Evolutionary conservation across 768 basidiomycete species (phyloP).

Genomic region (Clavaria fumosa): DNA sequence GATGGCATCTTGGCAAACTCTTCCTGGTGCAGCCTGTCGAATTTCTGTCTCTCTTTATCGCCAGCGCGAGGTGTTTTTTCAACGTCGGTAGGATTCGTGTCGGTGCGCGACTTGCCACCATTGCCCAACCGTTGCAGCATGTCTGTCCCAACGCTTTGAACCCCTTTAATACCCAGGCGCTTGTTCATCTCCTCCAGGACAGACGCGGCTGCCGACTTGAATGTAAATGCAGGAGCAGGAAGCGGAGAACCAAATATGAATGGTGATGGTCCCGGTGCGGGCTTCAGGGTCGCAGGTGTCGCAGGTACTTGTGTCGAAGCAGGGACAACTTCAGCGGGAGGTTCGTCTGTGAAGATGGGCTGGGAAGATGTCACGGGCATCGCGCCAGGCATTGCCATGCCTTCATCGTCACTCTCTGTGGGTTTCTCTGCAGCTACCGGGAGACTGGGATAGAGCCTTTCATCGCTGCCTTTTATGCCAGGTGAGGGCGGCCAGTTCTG

Average conservation of each 20-base stretch:
- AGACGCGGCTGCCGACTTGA: slow-evolving; percentile 47
- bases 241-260: slow-evolving; percentile 72
- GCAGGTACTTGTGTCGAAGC: slow-evolving; percentile 10
- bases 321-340: too few species aligned
- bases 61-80: slow-evolving; percentile 24
- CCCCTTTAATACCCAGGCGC: slow-evolving; percentile 43
- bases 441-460: too few species aligned
- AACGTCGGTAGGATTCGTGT: neutral
- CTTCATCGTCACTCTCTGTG: too few species aligned
- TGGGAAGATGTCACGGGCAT: too few species aligned
- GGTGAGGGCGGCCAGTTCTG: neutral
- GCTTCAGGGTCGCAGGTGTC: slow-evolving; percentile 14
- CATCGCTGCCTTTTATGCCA: too few species aligned
- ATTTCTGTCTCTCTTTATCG: slow-evolving; percentile 27
- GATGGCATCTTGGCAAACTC: slow-evolving; percentile 69
- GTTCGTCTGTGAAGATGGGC: too few species aligned
- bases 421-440: too few species aligned
- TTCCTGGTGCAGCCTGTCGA: slow-evolving; percentile 47
- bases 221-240: slow-evolving; percentile 50
- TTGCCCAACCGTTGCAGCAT: slow-evolving; percentile 4
- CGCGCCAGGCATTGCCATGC: too few species aligned
- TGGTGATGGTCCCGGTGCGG: too few species aligned
- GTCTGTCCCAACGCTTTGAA: slow-evolving; percentile 21
- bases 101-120: neutral
- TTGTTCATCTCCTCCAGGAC: slow-evolving; percentile 76